phyloP scores from a whole-genome alignment of 2,329 filamentous ascomycete genomes.

The Colletotrichum karsti region DNA sequence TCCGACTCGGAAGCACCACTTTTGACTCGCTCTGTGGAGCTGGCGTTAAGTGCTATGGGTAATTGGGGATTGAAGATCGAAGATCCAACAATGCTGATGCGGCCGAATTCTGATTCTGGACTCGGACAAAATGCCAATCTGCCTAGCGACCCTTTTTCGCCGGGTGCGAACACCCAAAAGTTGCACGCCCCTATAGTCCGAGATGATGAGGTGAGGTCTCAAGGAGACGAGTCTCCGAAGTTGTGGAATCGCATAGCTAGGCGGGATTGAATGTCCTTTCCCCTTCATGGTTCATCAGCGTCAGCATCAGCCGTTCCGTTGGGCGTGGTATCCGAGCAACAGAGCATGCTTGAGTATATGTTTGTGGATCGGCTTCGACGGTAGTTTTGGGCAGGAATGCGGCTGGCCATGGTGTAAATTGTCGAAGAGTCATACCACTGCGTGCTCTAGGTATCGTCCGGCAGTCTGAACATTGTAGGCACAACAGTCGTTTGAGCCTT shows the following conservation, averaged over 20 bases:
- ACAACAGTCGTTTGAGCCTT: too few relatives aligned
- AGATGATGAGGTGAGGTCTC: background rate
- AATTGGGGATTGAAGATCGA: conserved; percentile 22
- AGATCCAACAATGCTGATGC: conserved; percentile 25
- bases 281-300: background rate
- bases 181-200: background rate
- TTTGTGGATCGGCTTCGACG: background rate
- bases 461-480: too few relatives aligned
- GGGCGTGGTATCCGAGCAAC: conserved; percentile 9
- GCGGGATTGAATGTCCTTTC: background rate
- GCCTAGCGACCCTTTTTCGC: background rate
- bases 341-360: background rate
- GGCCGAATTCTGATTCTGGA: conserved; percentile 16
- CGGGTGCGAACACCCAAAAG: too few relatives aligned
- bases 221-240: background rate
- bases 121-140: conserved; percentile 8
- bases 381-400: background rate
- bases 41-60: conserved; percentile 7
- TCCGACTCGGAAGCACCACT: conserved; percentile 13
- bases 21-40: conserved; percentile 25
- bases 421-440: too few relatives aligned
- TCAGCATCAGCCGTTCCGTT: background rate
- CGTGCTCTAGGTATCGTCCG: too few relatives aligned
- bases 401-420: background rate
- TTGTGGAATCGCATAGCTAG: background rate